phyloP scores from a whole-genome alignment of 345 rosid species.

The Viola odorata region DNA sequence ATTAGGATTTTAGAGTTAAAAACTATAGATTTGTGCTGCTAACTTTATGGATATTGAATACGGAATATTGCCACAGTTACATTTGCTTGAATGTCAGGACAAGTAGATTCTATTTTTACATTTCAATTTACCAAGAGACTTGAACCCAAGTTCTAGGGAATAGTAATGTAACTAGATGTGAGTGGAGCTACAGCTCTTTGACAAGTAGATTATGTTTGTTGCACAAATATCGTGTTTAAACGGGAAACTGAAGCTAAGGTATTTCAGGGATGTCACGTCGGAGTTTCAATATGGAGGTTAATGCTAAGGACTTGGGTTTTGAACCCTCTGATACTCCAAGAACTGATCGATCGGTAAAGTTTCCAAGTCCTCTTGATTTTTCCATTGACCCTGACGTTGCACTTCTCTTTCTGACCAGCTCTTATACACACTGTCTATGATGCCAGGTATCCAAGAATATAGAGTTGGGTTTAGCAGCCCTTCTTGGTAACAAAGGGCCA shows the following conservation, averaged over 20 bases:
- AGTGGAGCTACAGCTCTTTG: too few species aligned
- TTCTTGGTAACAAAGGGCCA: constrained; percentile 70
- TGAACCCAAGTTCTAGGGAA: too few species aligned
- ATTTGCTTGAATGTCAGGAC: too few species aligned
- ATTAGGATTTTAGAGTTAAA: neutral
- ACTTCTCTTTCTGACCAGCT: neutral
- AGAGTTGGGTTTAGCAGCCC: constrained; percentile 81
- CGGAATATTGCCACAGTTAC: too few species aligned
- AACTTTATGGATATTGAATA: too few species aligned
- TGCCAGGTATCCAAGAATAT: constrained; percentile 72
- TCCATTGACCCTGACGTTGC: neutral
- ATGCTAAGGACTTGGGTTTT: constrained; percentile 80
- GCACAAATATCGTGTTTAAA: neutral
- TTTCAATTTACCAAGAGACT: too few species aligned
- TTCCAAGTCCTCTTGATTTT: neutral
- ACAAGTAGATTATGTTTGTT: neutral
- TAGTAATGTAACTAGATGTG: too few species aligned
- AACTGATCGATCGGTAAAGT: constrained; percentile 82
- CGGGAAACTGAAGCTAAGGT: constrained; percentile 9
- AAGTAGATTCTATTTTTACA: too few species aligned
- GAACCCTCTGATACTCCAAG: constrained; percentile 85
- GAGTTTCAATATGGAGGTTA: constrained; percentile 78
- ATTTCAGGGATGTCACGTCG: constrained; percentile 65
- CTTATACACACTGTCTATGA: neutral
- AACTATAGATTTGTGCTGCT: too few species aligned